These are phyloP conservation scores for Claviceps sorghi DNA, from an alignment of 2,329 filamentous ascomycete genomes.

Conservation along the genomic window DNA sequence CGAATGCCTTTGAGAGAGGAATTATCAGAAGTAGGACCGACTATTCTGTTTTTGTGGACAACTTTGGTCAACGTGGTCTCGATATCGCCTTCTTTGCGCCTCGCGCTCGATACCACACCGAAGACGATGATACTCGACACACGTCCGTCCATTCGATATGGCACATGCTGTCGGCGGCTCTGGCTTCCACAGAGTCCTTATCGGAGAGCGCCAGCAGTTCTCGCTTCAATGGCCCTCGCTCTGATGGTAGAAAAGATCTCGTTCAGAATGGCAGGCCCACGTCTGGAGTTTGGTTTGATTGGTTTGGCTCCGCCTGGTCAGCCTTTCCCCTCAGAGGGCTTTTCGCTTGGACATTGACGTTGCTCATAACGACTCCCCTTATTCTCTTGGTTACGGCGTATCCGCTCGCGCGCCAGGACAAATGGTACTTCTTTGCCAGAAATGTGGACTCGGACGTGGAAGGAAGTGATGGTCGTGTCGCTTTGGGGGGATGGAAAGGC, in stretches of 20 bases:
- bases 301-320: slow-evolving; percentile 68
- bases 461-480: slow-evolving; percentile 45
- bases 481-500: slow-evolving; percentile 63
- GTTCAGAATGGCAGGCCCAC: slow-evolving; percentile 52
- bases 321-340: slow-evolving; percentile 68
- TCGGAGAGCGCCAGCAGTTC: slow-evolving; percentile 48
- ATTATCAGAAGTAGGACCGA: slow-evolving; percentile 78
- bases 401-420: slow-evolving; percentile 55
- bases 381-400: slow-evolving; percentile 55
- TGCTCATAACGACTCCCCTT: slow-evolving; percentile 68
- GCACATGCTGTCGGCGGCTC: slow-evolving; percentile 85
- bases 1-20: slow-evolving; percentile 69
- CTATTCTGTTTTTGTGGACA: slow-evolving; percentile 66
- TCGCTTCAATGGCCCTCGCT: slow-evolving; percentile 46
- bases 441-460: slow-evolving; percentile 38
- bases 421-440: slow-evolving; percentile 75
- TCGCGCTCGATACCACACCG: slow-evolving; percentile 76
- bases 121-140: slow-evolving; percentile 72
- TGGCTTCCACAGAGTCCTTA: slow-evolving; percentile 59
- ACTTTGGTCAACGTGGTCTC: slow-evolving; percentile 69
- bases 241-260: slow-evolving; percentile 41
- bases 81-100: slow-evolving; percentile 88
- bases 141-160: slow-evolving; percentile 59
- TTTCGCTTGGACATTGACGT: slow-evolving; percentile 73
- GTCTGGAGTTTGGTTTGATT: slow-evolving; percentile 81